phyloP scores from a whole-genome alignment of 2,329 filamentous ascomycete genomes.

The Juglanconis oblonga region DNA sequence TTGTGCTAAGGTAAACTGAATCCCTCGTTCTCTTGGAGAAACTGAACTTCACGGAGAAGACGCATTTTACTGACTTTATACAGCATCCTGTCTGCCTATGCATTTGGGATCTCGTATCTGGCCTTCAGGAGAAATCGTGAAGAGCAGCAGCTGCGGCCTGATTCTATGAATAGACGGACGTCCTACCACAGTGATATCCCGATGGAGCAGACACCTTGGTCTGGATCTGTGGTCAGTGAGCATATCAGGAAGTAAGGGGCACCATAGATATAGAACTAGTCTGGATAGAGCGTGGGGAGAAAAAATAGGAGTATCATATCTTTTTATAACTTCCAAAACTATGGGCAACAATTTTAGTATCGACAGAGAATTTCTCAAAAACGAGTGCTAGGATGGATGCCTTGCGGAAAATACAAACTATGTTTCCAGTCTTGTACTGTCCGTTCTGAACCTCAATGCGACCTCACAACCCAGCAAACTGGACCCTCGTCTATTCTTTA shows the following conservation, averaged over 20 bases:
- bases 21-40: neutral
- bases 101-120: neutral
- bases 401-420: too few species aligned
- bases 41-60: neutral
- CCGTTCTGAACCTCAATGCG: too few species aligned
- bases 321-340: too few species aligned
- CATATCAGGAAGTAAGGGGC: neutral
- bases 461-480: too few species aligned
- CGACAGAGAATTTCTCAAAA: too few species aligned
- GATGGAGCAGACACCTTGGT: neutral
- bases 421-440: too few species aligned
- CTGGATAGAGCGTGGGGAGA: neutral
- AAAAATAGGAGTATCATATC: too few species aligned
- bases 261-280: neutral
- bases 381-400: too few species aligned
- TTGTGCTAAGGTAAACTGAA: conserved; percentile 12
- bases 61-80: neutral
- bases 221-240: neutral
- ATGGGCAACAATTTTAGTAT: too few species aligned
- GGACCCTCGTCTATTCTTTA: too few species aligned
- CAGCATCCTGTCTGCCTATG: neutral
- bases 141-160: neutral
- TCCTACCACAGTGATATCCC: neutral
- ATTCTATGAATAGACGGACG: neutral
- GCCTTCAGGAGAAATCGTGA: neutral